A percentile compares a stretch with the other conserved stretches of the same genome.
phyloP scores from a whole-genome alignment of 176 grass and related monocot species.

The Oryza coarctata region DNA sequence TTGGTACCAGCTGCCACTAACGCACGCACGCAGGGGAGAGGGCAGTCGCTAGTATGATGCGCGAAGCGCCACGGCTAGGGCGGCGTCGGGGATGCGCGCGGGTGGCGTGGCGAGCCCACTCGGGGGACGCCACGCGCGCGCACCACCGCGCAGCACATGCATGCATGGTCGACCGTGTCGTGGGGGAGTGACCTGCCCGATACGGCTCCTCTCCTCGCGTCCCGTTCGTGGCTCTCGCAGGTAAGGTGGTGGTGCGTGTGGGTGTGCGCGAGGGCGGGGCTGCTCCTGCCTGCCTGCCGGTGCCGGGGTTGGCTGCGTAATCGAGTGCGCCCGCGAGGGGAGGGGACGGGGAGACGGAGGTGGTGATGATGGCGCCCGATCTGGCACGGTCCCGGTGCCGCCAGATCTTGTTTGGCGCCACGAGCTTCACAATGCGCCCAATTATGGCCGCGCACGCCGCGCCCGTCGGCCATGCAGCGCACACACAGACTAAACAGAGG shows the following conservation, averaged over 20 bases:
- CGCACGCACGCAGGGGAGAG: conserved; percentile 15
- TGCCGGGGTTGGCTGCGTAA: background rate
- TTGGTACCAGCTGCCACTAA: background rate
- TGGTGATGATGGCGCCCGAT: conserved; percentile 31
- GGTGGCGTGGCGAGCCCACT: background rate
- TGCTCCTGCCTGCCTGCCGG: too few species aligned
- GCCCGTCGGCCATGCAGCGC: too few species aligned
- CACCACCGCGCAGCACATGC: background rate
- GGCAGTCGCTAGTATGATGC: background rate
- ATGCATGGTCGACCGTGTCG: too few species aligned
- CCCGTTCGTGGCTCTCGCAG: background rate
- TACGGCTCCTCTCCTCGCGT: background rate
- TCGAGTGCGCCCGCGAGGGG: conserved; percentile 1
- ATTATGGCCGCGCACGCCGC: background rate
- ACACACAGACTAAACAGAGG: too few species aligned
- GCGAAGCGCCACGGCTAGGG: background rate
- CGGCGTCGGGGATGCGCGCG: background rate
- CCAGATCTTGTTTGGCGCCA: conserved; percentile 23
- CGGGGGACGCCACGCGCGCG: too few species aligned
- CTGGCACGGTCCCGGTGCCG: conserved; percentile 21
- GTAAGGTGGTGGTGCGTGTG: too few species aligned
- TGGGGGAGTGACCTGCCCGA: background rate
- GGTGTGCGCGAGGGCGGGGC: too few species aligned
- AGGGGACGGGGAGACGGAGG: background rate
- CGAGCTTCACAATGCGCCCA: background rate